Evolutionary conservation across 129 eudicot genomes (phyloP).

Genomic region (Flaveria brownii): DNA sequence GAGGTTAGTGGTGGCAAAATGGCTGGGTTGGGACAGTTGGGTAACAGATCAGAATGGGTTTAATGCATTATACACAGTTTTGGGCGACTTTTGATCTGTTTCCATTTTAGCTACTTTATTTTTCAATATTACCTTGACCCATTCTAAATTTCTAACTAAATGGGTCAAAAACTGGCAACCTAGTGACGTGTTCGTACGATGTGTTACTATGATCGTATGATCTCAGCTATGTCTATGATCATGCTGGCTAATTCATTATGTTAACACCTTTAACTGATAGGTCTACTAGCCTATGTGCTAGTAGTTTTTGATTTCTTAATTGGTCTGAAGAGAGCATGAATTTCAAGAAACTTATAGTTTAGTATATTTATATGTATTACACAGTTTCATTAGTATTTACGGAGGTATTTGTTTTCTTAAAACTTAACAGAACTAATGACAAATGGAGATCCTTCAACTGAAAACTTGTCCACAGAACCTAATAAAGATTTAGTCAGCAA

Average conservation of each 20-base stretch:
- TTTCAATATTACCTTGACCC: neutral
- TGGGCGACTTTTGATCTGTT: neutral
- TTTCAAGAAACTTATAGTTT: neutral
- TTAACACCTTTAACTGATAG: neutral
- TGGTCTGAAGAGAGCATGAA: slow-evolving; percentile 11
- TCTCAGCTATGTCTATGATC: no score
- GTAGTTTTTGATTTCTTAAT: slow-evolving; percentile 1
- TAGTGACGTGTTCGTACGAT: neutral
- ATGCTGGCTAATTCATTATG: no score
- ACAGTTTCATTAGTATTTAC: slow-evolving; percentile 13
- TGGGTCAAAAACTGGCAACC: neutral
- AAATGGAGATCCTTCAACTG: slow-evolving; percentile 33
- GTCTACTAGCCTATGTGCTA: neutral
- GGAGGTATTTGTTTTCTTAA: slow-evolving; percentile 16
- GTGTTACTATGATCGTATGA: neutral
- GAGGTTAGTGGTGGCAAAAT: slow-evolving; percentile 5
- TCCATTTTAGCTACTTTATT: neutral
- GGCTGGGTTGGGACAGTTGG: neutral
- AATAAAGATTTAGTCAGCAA: slow-evolving; percentile 25
- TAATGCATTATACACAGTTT: neutral
- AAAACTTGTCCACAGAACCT: slow-evolving; percentile 8
- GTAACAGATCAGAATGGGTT: neutral
- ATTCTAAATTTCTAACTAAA: neutral
- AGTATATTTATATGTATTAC: neutral
- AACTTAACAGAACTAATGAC: slow-evolving; percentile 40